A percentile compares a stretch with the other conserved stretches of the same genome.
phyloP scores from a whole-genome alignment of 1,139 yeast species.

The Magnusiomyces ingens region DNA sequence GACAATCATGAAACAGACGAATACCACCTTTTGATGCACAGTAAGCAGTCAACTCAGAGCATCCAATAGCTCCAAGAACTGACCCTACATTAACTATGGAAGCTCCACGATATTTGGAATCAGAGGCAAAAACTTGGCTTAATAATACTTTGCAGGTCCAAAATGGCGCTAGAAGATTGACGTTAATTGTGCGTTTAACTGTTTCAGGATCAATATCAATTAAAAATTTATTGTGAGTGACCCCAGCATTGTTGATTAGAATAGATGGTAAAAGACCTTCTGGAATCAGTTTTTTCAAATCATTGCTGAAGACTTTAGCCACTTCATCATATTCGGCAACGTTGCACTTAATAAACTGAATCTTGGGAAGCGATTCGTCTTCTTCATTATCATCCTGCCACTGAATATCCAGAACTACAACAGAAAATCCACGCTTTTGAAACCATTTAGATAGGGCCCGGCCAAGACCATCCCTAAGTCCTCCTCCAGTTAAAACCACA shows the following conservation, averaged over 20 bases:
- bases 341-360: slow-evolving; percentile 44
- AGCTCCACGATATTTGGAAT: neutral
- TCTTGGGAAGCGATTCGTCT: slow-evolving; percentile 23
- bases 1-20: slow-evolving; percentile 69
- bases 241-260: slow-evolving; percentile 71
- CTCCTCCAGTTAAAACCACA: slow-evolving; percentile 60
- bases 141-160: slow-evolving; percentile 42
- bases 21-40: slow-evolving; percentile 84
- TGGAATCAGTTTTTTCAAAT: neutral
- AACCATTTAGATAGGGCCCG: slow-evolving; percentile 38
- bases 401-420: slow-evolving; percentile 46
- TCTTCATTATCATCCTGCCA: slow-evolving; percentile 15
- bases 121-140: slow-evolving; percentile 39
- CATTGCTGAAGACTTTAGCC: slow-evolving; percentile 29
- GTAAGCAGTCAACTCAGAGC: slow-evolving; percentile 60
- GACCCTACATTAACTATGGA: slow-evolving; percentile 33
- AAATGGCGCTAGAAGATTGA: slow-evolving; percentile 54
- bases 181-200: slow-evolving; percentile 37
- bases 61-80: slow-evolving; percentile 63
- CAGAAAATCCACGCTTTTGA: slow-evolving; percentile 30
- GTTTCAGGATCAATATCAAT: slow-evolving; percentile 32
- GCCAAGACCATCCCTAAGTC: slow-evolving; percentile 50
- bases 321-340: slow-evolving; percentile 37
- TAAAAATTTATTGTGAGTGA: slow-evolving; percentile 46
- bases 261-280: slow-evolving; percentile 39